Evolutionary conservation across 139 green algal species (phyloP), one percentile per base, ranked within the genome.

Genomic region (Gonium pectorale): DNA sequence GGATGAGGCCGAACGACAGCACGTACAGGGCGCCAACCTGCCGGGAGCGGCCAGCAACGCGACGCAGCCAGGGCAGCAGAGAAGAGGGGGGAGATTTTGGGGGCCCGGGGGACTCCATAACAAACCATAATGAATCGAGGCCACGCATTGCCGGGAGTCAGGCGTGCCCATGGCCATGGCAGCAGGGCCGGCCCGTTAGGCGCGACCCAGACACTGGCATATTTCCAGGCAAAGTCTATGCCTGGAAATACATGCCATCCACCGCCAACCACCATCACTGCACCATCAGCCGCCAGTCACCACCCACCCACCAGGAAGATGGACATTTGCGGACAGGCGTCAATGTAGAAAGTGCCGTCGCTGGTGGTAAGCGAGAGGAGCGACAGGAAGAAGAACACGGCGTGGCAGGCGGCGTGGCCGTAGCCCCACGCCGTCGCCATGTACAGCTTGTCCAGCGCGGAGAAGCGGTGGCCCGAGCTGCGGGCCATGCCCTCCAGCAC

Each of bases 391-490:
- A 92, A 86, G 75, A 94, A 90, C 24, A 92, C 64, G 29, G 80
- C 82, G 75, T 94, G 89, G 19, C 81, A 83, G 41, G 89, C 87
- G 4, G 43, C 87, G 59, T 94, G 91, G 19, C 91, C 91, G 31
- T 86, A 92, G 69, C 91, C 91, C 91, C 91, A 94, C 3, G 74
- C 91, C 21, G 92, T n/a, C 0, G 89, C 87, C n/a, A 94, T 77
- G 86, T 92, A 91, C n/a, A 94, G 73, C 38, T 85, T 63, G 83
- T 94, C 91, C 3, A 92, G 26, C 19, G 83, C 43, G 1, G 52
- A 67, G 67, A 93, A 92, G 22, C 80, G 40, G 66, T 90, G 85
- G 9, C 67, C 52, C 35, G 41, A 80, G 59, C 4, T 2, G 3
- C 37, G 59, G 0, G 85, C 59, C 85, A 86, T 79, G 15, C 8